Percentiles rank a stretch among this genome's conserved stretches.
phyloP scores from a whole-genome alignment of 2,329 filamentous ascomycete genomes.

The Phoma sp. region DNA sequence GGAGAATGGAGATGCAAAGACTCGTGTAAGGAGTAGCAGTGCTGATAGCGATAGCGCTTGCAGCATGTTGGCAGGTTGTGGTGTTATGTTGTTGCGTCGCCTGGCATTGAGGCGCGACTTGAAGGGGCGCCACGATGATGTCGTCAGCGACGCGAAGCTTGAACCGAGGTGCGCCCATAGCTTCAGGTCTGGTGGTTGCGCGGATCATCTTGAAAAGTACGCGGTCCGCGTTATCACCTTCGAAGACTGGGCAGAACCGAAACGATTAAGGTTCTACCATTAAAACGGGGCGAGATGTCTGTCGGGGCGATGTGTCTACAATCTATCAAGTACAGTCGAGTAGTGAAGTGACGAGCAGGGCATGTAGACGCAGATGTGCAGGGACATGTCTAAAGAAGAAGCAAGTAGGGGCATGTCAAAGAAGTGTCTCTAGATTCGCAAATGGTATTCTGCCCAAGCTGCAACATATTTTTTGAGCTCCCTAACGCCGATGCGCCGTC shows the following conservation, averaged over 20 bases:
- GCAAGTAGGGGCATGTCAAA: not conserved
- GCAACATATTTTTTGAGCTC: conserved; percentile 28
- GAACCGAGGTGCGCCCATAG: conserved; percentile 5
- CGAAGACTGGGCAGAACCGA: not conserved
- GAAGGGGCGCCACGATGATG: conserved; percentile 24
- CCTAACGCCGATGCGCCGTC: conserved; percentile 30
- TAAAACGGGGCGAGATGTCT: not conserved
- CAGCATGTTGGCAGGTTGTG: conserved; percentile 26
- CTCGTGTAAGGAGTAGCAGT: conserved; percentile 15
- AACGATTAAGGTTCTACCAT: not conserved
- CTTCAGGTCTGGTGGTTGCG: not conserved
- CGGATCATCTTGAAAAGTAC: not conserved
- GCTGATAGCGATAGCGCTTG: conserved; percentile 30
- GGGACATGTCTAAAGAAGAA: not conserved
- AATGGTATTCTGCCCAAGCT: conserved; percentile 25
- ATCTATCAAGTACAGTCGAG: not conserved
- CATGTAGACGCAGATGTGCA: not conserved
- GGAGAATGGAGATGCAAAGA: conserved; percentile 18
- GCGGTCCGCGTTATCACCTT: not conserved
- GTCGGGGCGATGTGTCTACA: not conserved
- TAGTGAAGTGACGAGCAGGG: not conserved
- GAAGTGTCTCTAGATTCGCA: conserved; percentile 13
- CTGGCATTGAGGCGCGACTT: conserved; percentile 12
- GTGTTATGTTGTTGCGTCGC: conserved; percentile 9
- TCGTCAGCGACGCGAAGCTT: conserved; percentile 21